These are phyloP conservation scores for Fusarium sacchari DNA, from an alignment of 2,329 filamentous ascomycete species.

Conservation along the genomic window DNA sequence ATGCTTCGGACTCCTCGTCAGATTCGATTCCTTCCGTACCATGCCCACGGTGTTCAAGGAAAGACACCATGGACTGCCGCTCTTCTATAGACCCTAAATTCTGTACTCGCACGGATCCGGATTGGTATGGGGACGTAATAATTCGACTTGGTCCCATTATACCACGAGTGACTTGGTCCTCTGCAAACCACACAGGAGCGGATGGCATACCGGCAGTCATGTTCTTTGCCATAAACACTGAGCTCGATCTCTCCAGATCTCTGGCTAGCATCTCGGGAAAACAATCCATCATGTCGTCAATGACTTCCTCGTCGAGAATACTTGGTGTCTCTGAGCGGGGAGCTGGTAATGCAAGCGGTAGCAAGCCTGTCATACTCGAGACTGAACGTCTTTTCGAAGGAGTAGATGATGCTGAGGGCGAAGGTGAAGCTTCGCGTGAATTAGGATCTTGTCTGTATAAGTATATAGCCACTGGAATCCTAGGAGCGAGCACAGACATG, in stretches of 20 bases:
- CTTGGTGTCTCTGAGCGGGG: conserved; percentile 40
- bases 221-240: conserved; percentile 60
- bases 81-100: conserved; percentile 51
- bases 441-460: conserved; percentile 39
- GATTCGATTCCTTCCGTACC: conserved; percentile 42
- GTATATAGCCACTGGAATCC: conserved; percentile 40
- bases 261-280: conserved; percentile 66
- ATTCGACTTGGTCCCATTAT: conserved; percentile 33
- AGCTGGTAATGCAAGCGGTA: conserved; percentile 50
- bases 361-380: conserved; percentile 52
- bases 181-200: conserved; percentile 48
- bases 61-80: conserved; percentile 49
- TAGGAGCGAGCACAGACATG: conserved; percentile 30
- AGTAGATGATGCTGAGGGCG: conserved; percentile 30
- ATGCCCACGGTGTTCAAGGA: conserved; percentile 42
- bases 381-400: conserved; percentile 48
- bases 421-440: conserved; percentile 3
- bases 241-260: conserved; percentile 61
- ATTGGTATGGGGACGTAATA: conserved; percentile 43
- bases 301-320: conserved; percentile 38
- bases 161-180: conserved; percentile 29
- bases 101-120: conserved; percentile 45
- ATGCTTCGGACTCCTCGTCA: conserved; percentile 48
- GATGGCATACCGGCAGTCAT: conserved; percentile 63
- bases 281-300: conserved; percentile 53